A percentile compares a stretch with the other conserved stretches of the same genome.
These are phyloP conservation scores for Osmanthus fragrans DNA, from an alignment of 257 asterid species.

Conservation along the genomic window DNA sequence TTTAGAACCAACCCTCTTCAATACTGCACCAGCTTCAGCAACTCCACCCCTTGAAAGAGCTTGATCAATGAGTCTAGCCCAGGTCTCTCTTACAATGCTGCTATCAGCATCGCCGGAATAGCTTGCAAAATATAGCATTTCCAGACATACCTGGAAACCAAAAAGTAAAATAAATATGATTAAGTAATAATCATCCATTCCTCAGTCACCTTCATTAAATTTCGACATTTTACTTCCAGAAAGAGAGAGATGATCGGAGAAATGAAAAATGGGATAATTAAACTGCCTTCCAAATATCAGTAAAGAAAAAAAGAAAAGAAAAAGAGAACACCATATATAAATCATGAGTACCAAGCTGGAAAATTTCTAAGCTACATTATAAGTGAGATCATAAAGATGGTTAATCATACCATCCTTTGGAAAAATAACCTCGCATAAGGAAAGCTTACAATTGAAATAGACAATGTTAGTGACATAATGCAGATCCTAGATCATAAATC, in stretches of 20 bases:
- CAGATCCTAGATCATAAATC: not conserved
- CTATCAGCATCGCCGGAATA: slow-evolving; percentile 94
- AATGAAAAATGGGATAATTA: slow-evolving; percentile 6
- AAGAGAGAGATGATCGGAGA: not conserved
- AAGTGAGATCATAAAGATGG: not conserved
- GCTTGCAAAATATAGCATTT: slow-evolving; percentile 96
- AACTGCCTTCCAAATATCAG: not conserved
- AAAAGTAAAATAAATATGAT: slow-evolving; percentile 3
- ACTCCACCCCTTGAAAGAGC: slow-evolving; percentile 90
- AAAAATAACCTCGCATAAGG: not conserved
- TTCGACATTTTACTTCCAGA: not conserved
- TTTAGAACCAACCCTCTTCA: slow-evolving; percentile 82
- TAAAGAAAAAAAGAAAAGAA: not conserved
- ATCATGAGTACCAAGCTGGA: not conserved
- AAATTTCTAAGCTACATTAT: not conserved
- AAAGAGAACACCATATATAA: not conserved
- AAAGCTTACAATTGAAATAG: not conserved
- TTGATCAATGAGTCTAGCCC: slow-evolving; percentile 96
- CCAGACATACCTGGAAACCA: slow-evolving; percentile 70
- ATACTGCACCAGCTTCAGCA: slow-evolving; percentile 92
- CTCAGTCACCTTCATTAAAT: not conserved
- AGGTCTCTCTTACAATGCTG: slow-evolving; percentile 85
- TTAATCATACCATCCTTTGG: not conserved
- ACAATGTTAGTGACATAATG: not conserved
- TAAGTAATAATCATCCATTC: not conserved